Percentiles rank a stretch among this genome's conserved stretches.
Evolutionary conservation across 169 alveolate species (phyloP).

Genomic region (Ichthyophthirius multifiliis): DNA sequence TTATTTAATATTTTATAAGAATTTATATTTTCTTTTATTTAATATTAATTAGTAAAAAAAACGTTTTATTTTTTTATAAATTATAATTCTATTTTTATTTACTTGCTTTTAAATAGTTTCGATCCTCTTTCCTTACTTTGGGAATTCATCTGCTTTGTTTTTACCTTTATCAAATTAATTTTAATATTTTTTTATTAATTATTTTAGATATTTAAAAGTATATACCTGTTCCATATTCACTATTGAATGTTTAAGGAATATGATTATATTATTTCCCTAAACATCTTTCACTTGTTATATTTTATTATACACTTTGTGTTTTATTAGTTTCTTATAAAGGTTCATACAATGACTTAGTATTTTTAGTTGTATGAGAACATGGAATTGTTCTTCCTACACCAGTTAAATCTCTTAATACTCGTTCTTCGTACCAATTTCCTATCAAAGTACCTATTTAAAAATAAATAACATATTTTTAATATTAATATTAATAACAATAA

Average conservation of each 20-base stretch:
- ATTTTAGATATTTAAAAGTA: no score
- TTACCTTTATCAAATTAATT: neutral
- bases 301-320: neutral
- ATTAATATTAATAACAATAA: neutral
- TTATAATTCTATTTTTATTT: neutral
- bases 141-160: constrained; percentile 5
- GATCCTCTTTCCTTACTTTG: neutral
- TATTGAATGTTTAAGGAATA: constrained; percentile 32
- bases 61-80: neutral
- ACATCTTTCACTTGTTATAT: constrained; percentile 44
- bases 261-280: constrained; percentile 41
- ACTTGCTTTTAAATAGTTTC: neutral
- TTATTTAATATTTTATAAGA: no score
- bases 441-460: constrained; percentile 47
- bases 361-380: constrained; percentile 4
- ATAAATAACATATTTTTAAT: neutral
- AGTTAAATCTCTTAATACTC: constrained; percentile 53
- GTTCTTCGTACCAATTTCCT: constrained; percentile 73
- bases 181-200: neutral
- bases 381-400: constrained; percentile 54
- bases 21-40: no score
- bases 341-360: constrained; percentile 37
- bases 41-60: no score
- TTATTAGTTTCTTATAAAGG: constrained; percentile 22
- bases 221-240: constrained; percentile 45